A percentile compares a stretch with the other conserved stretches of the same genome.
phyloP scores from a whole-genome alignment of 2,329 filamentous ascomycete species.

The Didymella sp. region DNA sequence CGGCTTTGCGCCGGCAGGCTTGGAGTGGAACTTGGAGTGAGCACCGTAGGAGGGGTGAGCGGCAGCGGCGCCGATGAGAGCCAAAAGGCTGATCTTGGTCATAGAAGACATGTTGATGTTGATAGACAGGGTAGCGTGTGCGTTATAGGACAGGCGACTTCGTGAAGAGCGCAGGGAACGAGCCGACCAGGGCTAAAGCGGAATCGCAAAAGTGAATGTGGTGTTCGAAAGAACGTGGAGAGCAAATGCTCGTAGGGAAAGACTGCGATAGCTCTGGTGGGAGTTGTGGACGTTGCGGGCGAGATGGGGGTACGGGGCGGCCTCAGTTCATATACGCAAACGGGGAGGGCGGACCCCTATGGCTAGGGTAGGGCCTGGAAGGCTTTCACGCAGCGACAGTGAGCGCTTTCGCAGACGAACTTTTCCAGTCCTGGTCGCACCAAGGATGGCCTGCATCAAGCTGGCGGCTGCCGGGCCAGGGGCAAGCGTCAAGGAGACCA shows the following conservation, averaged over 20 bases:
- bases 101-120: constrained; percentile 45
- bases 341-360: constrained; percentile 24
- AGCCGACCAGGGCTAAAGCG: constrained; percentile 55
- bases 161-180: constrained; percentile 48
- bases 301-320: constrained; percentile 32
- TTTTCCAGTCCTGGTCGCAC: constrained; percentile 37
- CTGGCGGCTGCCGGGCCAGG: constrained; percentile 26
- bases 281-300: constrained; percentile 35
- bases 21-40: constrained; percentile 43
- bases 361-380: constrained; percentile 14
- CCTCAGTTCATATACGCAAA: constrained; percentile 38
- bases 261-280: constrained; percentile 46
- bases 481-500: constrained; percentile 30
- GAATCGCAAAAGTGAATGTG: constrained; percentile 47
- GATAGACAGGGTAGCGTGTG: constrained; percentile 22
- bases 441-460: constrained; percentile 29
- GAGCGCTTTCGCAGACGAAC: constrained; percentile 29
- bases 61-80: constrained; percentile 51
- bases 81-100: constrained; percentile 53
- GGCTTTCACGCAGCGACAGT: constrained; percentile 28
- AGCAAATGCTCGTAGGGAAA: constrained; percentile 53
- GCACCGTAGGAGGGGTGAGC: constrained; percentile 48
- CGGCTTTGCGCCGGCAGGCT: constrained; percentile 32
- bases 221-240: constrained; percentile 49
- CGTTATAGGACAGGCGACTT: constrained; percentile 36